Evolutionary conservation across 2,329 filamentous ascomycete species (phyloP), one percentile per base, ranked within the genome.

Genomic region (Gliomastix tumulicola): DNA sequence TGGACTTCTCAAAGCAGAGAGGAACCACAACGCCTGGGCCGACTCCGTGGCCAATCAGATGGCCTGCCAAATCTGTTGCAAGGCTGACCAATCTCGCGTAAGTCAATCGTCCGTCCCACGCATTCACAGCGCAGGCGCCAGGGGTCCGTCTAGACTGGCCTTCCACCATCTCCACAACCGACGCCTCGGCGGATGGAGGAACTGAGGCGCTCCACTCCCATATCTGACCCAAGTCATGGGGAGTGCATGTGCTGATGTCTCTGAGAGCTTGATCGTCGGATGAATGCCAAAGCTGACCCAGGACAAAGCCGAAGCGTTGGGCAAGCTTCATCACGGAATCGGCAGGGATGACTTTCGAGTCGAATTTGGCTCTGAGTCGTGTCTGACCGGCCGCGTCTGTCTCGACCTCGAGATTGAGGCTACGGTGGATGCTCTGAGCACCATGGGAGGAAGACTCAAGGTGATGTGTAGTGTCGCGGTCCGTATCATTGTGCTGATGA

Each of bases 81-180:
- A 42, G 30, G 7, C 18, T 17, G 28, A 46, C 28, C 3, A 67
- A 49, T 19, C 67, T 28, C 43, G 56, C 40, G 36, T 61, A 18
- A 55, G 47, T 37, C 60, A 61, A 42, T 58, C 59, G 49, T 64
- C 72, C 36, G 68, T 69, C 49, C 44, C 44, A 46, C 7, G 44
- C 37, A 16, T 34, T 38, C 12, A 44, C 23, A 6, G 43, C 43
- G 11, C 32, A 33, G 16, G 40, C 40, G n/a, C 37, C 17, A 12
- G 42, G 42, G n/a, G n/a, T 13, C 6, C 13, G 27, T 30, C 17
- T 13, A 16, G 27, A 13, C 13, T 16, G 17, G n/a, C 17, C 13
- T 7, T 16, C 13, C 7, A 30, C 27, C n/a, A 30, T n/a, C 7
- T 30, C 7, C 13, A 15, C 13, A 15, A 30, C 17, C 7, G 27